A percentile compares a stretch with the other conserved stretches of the same genome.
phyloP scores from a whole-genome alignment of 129 eudicot genomes.

The Saposhnikovia divaricata region DNA sequence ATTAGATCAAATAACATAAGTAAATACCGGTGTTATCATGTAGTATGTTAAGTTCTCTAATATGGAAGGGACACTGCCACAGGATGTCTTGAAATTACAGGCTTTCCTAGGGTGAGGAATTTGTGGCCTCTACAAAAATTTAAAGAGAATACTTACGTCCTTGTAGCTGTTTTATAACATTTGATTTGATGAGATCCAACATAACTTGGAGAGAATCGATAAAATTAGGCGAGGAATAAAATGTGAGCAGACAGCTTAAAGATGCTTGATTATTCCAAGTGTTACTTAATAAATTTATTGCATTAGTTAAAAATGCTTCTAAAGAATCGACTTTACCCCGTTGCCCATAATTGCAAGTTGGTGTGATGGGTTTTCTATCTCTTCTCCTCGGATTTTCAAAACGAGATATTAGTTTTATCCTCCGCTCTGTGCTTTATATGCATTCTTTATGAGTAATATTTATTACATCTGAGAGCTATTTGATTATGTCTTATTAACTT shows the following conservation, averaged over 20 bases:
- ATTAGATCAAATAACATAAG: not conserved
- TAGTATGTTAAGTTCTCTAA: no score
- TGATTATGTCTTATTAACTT: conserved; percentile 12
- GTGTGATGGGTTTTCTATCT: not conserved
- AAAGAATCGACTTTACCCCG: not conserved
- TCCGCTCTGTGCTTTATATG: conserved; percentile 7
- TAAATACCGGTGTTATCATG: not conserved
- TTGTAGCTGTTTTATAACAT: not conserved
- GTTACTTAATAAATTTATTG: not conserved
- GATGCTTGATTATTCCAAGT: not conserved
- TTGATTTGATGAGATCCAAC: not conserved
- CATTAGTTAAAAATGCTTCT: not conserved
- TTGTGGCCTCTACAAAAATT: not conserved
- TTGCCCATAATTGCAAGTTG: not conserved
- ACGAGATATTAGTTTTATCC: not conserved
- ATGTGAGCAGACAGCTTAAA: not conserved
- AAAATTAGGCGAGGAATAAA: not conserved
- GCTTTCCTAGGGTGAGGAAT: not conserved
- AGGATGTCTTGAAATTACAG: not conserved
- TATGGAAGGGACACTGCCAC: not conserved
- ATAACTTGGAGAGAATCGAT: not conserved
- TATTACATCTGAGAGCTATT: conserved; percentile 11
- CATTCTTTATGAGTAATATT: conserved; percentile 5
- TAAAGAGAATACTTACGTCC: not conserved
- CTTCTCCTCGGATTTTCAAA: not conserved